Evolutionary conservation across 306 rosid genomes (phyloP), one percentile per base, ranked within the genome.

Genomic region (Trichosanthes truncata): DNA sequence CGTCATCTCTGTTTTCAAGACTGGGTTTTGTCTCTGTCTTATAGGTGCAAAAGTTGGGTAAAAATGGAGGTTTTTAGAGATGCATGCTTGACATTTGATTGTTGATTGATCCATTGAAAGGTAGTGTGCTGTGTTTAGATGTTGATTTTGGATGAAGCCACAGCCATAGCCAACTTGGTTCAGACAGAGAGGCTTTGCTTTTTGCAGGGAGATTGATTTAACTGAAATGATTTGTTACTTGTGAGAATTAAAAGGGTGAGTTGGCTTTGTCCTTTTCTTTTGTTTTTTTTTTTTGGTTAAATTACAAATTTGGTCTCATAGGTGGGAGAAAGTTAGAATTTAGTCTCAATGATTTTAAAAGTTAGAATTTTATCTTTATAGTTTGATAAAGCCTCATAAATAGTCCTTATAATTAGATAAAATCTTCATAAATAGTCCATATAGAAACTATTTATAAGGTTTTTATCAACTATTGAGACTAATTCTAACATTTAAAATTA

Each of bases 31-130:
- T 40, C 18, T 40, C 33, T 25, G 3, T 57, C 4, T 68, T 68
- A 38, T 68, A 41, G 52, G 52, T 0, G 48, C 7, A 20, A 36
- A 20, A 40, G 52, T n/a, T 66, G 68, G 73, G 25, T 0, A 25
- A 4, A 68, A 68, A 38, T 68, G 48, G 74, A 66, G 29, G 48
- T 8, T 20, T 63, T 33, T 66, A 4, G 1, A 48, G 48, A 66
- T 68, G 75, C 75, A 68, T 68, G 75, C 14, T 2, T 68, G 33
- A 40, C 75, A 68, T 68, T 68, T 68, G 75, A 53, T 68, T 40
- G 52, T 12, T 41, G 7, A n/a, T 67, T 38, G 75, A 68, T 68
- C 18, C 53, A 41, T 40, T 9, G 18, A 66, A 35, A 66, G 13
- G 73, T n/a, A 0, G 0, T 4, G 21, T 35, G 12, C 0, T 21